phyloP scores from a whole-genome alignment of 768 basidiomycete species.

The Phlebiopsis gigantea region DNA sequence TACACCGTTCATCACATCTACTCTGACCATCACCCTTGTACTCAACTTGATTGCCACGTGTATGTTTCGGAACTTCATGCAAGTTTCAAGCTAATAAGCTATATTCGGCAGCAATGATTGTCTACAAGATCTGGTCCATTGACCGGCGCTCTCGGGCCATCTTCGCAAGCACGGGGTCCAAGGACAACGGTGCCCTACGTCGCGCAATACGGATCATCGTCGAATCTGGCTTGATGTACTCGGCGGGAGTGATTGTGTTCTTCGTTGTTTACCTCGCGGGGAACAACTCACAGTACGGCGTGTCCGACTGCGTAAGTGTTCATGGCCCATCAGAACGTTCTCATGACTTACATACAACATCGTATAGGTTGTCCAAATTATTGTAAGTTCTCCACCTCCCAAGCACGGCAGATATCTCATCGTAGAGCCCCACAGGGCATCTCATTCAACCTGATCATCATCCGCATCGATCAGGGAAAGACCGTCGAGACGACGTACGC shows the following conservation, averaged over 20 bases:
- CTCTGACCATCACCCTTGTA: conserved; percentile 1
- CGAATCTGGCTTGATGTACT: conserved; percentile 11
- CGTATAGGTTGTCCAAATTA: conserved; percentile 7
- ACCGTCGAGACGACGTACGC: background rate
- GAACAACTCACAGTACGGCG: conserved; percentile 9
- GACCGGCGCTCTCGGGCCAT: background rate
- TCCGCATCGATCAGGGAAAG: conserved; percentile 10
- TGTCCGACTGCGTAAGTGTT: conserved; percentile 6
- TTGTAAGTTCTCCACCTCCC: background rate
- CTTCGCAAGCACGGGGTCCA: no score
- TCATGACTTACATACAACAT: no score
- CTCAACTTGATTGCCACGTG: conserved; percentile 7
- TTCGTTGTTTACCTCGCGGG: conserved; percentile 3
- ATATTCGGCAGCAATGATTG: background rate
- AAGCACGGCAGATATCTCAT: no score
- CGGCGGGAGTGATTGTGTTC: conserved; percentile 1
- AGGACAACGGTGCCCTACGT: background rate
- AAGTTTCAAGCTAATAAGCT: no score
- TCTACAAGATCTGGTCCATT: background rate
- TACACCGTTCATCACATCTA: conserved; percentile 5
- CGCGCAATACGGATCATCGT: conserved; percentile 8
- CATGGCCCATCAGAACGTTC: background rate
- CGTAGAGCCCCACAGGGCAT: no score
- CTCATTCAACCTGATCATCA: conserved; percentile 12
- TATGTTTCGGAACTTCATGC: background rate